A percentile compares a stretch with the other conserved stretches of the same genome.
Conservation (phyloP, 83 land plant species). For the Larix sibirica region DNA sequence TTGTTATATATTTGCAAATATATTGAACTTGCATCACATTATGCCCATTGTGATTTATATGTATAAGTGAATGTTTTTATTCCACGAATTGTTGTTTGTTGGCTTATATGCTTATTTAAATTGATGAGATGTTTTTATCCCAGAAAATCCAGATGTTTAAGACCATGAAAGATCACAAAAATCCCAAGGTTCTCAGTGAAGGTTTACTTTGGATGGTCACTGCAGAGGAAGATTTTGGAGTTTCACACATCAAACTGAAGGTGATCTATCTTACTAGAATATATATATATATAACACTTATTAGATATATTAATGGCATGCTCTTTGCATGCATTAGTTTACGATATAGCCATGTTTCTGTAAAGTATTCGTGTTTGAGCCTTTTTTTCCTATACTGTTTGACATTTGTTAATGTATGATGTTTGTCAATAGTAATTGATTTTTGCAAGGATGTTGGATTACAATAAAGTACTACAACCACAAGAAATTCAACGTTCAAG, state of each 20-base stretch:
- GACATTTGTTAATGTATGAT: too few relatives aligned
- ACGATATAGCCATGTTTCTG: too few relatives aligned
- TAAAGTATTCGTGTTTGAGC: too few relatives aligned
- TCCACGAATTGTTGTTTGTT: neutral
- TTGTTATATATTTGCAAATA: neutral
- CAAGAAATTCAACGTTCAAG: conserved; percentile 89
- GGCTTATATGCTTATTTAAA: too few relatives aligned
- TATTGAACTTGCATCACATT: too few relatives aligned
- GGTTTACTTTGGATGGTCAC: conserved; percentile 79
- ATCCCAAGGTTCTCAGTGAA: too few relatives aligned
- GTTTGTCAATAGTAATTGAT: conserved; percentile 87
- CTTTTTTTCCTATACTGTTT: too few relatives aligned
- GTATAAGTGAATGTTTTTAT: neutral
- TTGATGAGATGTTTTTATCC: neutral
- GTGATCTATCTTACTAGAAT: conserved; percentile 20
- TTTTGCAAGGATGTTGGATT: conserved; percentile 94
- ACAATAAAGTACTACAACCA: conserved; percentile 94
- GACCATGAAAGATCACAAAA: neutral
- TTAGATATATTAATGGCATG: too few relatives aligned
- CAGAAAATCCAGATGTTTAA: conserved; percentile 67
- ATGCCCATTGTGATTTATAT: neutral
- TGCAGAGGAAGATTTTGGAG: conserved; percentile 92
- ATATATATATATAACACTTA: too few relatives aligned
- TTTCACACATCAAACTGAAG: conserved; percentile 84
- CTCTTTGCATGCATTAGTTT: too few relatives aligned